Percentiles rank a stretch among this genome's conserved stretches.
Conservation (phyloP, 2,329 filamentous ascomycete genomes). For the Raffaelea arxii region DNA sequence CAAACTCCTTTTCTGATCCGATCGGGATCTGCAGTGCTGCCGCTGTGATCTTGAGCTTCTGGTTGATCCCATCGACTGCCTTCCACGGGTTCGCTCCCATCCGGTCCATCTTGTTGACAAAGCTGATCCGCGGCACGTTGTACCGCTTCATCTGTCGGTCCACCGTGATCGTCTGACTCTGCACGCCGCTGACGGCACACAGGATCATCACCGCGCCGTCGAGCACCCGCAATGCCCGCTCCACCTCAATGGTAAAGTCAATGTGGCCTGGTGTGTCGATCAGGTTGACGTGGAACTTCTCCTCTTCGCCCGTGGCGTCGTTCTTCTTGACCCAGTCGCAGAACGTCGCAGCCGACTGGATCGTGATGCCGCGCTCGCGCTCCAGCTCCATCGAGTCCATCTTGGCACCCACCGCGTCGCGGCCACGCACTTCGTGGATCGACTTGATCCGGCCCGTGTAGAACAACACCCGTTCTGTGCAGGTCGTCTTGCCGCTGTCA, state of each 20-base stretch:
- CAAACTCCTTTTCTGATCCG: conserved; percentile 81
- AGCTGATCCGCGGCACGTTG: conserved; percentile 89
- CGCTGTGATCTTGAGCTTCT: conserved; percentile 85
- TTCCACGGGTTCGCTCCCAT: conserved; percentile 99
- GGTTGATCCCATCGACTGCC: conserved; percentile 93
- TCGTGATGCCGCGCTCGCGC: conserved; percentile 96
- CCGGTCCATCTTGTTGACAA: conserved; percentile 99
- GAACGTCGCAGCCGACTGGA: conserved; percentile 95
- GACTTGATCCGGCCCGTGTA: conserved; percentile 95
- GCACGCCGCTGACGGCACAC: conserved; percentile 92
- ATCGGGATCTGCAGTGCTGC: conserved; percentile 94
- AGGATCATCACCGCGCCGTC: conserved; percentile 98
- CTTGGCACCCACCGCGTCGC: conserved; percentile 92
- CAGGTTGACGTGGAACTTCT: conserved; percentile 94
- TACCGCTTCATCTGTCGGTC: conserved; percentile 98
- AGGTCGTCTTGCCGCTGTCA: conserved; percentile 96
- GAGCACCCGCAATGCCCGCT: conserved; percentile 85
- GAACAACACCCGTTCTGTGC: conserved; percentile 91
- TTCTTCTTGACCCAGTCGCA: conserved; percentile 86
- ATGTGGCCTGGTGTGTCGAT: conserved; percentile 98
- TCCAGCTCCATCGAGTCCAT: conserved; percentile 99
- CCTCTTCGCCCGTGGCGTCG: conserved; percentile 57
- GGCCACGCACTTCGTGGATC: conserved; percentile 93
- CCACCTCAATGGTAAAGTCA: conserved; percentile 98
- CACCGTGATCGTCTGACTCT: conserved; percentile 96